Base-by-base conservation (phyloP, 768 basidiomycete species). In the Phaeotremella skinneri region DNA sequence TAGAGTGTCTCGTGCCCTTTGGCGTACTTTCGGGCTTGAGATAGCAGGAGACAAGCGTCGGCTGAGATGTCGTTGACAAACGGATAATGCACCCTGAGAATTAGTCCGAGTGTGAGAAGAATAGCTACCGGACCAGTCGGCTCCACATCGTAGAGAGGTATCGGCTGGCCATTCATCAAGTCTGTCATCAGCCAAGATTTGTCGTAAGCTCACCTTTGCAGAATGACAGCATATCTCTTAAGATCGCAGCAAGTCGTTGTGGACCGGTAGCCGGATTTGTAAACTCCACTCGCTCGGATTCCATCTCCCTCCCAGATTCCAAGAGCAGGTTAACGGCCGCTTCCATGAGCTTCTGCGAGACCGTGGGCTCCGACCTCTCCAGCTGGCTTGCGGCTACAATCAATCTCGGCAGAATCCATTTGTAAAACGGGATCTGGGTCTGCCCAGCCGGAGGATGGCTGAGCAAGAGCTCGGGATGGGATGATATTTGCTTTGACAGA, bases 391-490 rank as follows among this genome's bases (percentile, higher is more conserved):
- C 61, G 29, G 64, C 66, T 14, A 54, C 27, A 3, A 67, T 57
- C 47, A 73, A 34, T 20, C 66, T 49, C 1, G 74, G 74, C 3
- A 73, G 50, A 4, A 76, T 43, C 68, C 70, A 73, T 54, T 68
- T 66, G 56, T 67, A 76, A 27, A 73, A 59, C 4, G 69, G 74
- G 1, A 61, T 34, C 16, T 53, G 31, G 7, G 14, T n/a, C 11
- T 63, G 27, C 14, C 31, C 48, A 13, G 34, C 48, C 4, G 11
- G 14, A 6, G 26, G 47, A 2, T 41, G 43, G 26, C 25, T 31
- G 9, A 58, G 25, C n/a, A 66, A 61, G n/a, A 74, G 49, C 13
- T 62, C 64, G 11, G 73, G 68, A 7, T 58, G 68, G 4, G 59
- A 2, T 9, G n/a, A 55, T 42, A 53, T 50, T 39, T 74, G 68